Percentiles rank a stretch among this genome's conserved stretches.
Conservation (phyloP, 2,329 filamentous ascomycete species). For the Penicillium sp. region DNA sequence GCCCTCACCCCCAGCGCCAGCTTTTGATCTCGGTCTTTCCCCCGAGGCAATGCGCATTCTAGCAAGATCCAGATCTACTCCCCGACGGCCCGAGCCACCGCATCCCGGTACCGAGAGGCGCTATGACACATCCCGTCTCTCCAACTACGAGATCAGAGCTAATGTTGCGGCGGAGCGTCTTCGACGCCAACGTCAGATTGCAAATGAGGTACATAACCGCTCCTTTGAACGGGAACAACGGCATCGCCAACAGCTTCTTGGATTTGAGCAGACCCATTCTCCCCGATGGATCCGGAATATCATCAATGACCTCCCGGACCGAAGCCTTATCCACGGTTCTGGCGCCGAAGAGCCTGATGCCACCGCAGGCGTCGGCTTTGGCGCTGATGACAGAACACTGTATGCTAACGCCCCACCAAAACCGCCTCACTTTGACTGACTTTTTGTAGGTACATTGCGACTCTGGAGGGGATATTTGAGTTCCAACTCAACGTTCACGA, state of each 20-base stretch:
- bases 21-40: slow-evolving; percentile 19
- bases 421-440: slow-evolving; percentile 2
- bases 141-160: slow-evolving; percentile 36
- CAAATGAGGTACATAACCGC: slow-evolving; percentile 34
- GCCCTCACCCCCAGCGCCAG: slow-evolving; percentile 18
- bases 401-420: slow-evolving; percentile 29
- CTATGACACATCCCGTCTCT: slow-evolving; percentile 29
- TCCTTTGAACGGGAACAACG: slow-evolving; percentile 32
- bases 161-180: slow-evolving; percentile 41
- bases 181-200: slow-evolving; percentile 37
- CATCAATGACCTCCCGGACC: slow-evolving; percentile 36
- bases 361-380: slow-evolving; percentile 50
- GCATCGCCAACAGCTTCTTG: slow-evolving; percentile 34
- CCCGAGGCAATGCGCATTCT: slow-evolving; percentile 24
- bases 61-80: slow-evolving; percentile 36
- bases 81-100: slow-evolving; percentile 31
- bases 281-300: slow-evolving; percentile 40
- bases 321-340: slow-evolving; percentile 29
- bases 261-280: slow-evolving; percentile 36
- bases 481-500: slow-evolving; percentile 48
- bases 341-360: slow-evolving; percentile 41
- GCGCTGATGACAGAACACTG: slow-evolving; percentile 47
- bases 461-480: slow-evolving; percentile 49
- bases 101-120: slow-evolving; percentile 25
- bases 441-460: slow-evolving; percentile 45